These are phyloP conservation scores for Geoglossum cookeanum DNA, from an alignment of 2,329 filamentous ascomycete genomes.

Conservation along the genomic window DNA sequence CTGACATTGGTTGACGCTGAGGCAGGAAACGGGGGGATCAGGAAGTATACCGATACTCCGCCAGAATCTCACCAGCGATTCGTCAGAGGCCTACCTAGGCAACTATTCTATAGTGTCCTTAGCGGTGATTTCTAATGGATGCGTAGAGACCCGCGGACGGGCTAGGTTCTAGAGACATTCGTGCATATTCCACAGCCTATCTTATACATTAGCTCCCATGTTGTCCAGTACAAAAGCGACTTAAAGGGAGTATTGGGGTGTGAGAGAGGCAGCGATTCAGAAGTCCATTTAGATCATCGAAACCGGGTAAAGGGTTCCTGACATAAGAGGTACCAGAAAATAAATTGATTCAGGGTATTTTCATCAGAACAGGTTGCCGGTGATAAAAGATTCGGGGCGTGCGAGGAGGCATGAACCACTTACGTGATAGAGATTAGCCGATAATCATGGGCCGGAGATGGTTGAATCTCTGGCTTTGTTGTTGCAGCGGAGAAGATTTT, in stretches of 20 bases:
- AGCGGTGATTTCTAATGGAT: too few species aligned
- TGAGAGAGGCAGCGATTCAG: conserved; percentile 32
- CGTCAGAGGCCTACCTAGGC: too few species aligned
- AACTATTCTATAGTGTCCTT: too few species aligned
- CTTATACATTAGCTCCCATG: not conserved
- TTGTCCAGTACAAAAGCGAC: not conserved
- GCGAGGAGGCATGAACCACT: not conserved
- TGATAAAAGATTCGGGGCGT: not conserved
- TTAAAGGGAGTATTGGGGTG: not conserved
- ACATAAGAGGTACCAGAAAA: conserved; percentile 99
- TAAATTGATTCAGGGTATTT: conserved; percentile 39
- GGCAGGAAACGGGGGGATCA: too few species aligned
- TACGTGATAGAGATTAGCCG: not conserved
- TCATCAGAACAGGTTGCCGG: conserved; percentile 44
- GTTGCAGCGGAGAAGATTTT: too few species aligned
- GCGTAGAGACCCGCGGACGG: too few species aligned
- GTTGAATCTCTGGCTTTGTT: too few species aligned
- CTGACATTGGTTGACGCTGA: too few species aligned
- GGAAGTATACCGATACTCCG: too few species aligned
- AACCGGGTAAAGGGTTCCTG: conserved; percentile 38
- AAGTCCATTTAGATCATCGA: conserved; percentile 77
- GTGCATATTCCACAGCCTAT: not conserved
- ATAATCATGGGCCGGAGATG: not conserved
- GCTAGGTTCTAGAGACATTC: too few species aligned
- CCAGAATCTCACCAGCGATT: too few species aligned